Conservation (phyloP, 768 basidiomycete species). For the Lactarius hatsudake region DNA sequence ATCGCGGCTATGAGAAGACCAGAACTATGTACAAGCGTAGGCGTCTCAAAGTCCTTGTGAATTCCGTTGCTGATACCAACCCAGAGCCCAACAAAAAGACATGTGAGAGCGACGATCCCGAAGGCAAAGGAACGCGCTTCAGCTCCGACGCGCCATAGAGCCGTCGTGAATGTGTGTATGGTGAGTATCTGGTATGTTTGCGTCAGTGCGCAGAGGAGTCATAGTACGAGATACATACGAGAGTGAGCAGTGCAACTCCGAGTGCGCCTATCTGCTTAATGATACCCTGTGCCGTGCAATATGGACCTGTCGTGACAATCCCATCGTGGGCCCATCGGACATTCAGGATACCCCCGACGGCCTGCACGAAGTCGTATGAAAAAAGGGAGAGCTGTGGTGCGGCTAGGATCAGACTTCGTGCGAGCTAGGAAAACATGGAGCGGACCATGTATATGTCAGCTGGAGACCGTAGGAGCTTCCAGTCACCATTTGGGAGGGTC, state of each 20-base stretch:
- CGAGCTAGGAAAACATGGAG: not conserved
- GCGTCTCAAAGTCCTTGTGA: conserved; percentile 31
- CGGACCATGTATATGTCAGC: conserved; percentile 43
- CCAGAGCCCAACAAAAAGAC: conserved; percentile 35
- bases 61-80: conserved; percentile 34
- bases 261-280: conserved; percentile 43
- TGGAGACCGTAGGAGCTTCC: conserved; percentile 36
- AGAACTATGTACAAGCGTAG: conserved; percentile 34
- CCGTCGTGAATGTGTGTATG: conserved; percentile 30
- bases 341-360: conserved; percentile 38
- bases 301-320: conserved; percentile 33
- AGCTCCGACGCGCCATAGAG: conserved; percentile 38
- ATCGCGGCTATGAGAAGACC: not conserved
- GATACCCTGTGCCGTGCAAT: conserved; percentile 40
- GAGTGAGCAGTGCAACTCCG: conserved; percentile 41
- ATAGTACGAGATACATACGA: conserved; percentile 32
- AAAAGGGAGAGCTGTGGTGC: conserved; percentile 28
- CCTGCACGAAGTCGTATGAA: conserved; percentile 37
- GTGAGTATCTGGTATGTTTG: too few relatives aligned
- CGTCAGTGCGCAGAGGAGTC: too few relatives aligned
- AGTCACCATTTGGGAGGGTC: not conserved
- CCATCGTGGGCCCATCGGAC: conserved; percentile 39
- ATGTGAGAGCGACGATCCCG: not conserved
- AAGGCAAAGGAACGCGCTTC: conserved; percentile 33
- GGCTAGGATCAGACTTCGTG: conserved; percentile 11